Evolutionary conservation across 192 early-diverging fungal genomes (phyloP).

Genomic region (Entrophospora sp.): DNA sequence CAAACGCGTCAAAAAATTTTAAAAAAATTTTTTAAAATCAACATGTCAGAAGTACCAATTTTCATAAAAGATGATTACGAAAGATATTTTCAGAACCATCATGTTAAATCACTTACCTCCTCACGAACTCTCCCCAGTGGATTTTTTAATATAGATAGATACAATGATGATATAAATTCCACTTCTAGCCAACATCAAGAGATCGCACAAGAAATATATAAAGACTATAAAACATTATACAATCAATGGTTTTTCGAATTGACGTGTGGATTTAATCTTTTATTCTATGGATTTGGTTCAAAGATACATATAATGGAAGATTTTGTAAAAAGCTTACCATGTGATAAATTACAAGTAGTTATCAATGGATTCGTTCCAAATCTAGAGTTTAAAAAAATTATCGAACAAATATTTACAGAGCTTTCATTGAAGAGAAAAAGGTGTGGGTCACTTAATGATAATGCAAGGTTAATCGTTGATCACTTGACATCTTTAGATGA

Average conservation of each 20-base stretch:
- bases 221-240: conserved; percentile 64
- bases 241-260: conserved; percentile 88
- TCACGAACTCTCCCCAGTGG: too few species aligned
- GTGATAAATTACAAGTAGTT: conserved; percentile 56
- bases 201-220: too few species aligned
- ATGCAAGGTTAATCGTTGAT: conserved; percentile 51
- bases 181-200: too few species aligned
- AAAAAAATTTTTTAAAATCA: too few species aligned
- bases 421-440: conserved; percentile 22
- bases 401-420: conserved; percentile 48
- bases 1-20: too few species aligned
- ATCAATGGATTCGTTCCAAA: conserved; percentile 84
- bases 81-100: too few species aligned
- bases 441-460: conserved; percentile 50
- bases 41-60: too few species aligned
- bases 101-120: too few species aligned
- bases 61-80: too few species aligned
- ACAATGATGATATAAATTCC: too few species aligned
- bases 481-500: conserved; percentile 53
- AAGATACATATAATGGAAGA: conserved; percentile 72
- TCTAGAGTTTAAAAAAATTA: conserved; percentile 59
- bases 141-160: too few species aligned
- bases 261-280: conserved; percentile 70
- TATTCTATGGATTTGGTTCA: conserved; percentile 92
- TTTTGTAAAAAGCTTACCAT: conserved; percentile 53